Evolutionary conservation across 331 rosid species (phyloP), one percentile per base, ranked within the genome.

Genomic region (Stylosanthes scabra): DNA sequence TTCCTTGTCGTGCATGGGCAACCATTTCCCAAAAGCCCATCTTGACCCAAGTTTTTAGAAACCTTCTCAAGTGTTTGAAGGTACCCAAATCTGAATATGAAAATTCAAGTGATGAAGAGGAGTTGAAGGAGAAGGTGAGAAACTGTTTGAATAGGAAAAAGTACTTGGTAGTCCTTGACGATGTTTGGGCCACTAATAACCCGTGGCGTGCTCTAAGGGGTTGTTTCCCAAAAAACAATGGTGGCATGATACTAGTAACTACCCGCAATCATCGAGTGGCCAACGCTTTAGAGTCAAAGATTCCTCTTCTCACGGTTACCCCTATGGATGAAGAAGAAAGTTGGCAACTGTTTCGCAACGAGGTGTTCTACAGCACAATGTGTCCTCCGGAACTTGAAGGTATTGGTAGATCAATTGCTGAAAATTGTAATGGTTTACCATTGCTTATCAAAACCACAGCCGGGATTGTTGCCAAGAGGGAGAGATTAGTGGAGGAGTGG

Each of bases 401-500:
- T 3, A 2, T 12, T 29, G 84, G 80, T 6, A 62, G 2, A 31
- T 28, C 34, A 9, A 76, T 80, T 20, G 82, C 13, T 0, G 13
- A 13, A 10, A 13, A 9, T 8, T 83, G 84, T 12, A n/a, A 47
- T 0, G 87, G 87, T 5, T 50, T 83, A 42, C 87, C 87, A 29
- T 71, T 79, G 2, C 64, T 78, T 11, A 68, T 83, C 13, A 59
- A 68, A 1, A 52, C 68, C 9, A 59, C 72, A 10, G 82, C 84
- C 0, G 82, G 82, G 1, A 68, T 83, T 15, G 34, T 80, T 2
- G 25, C 50, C 12, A 49, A 47, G 1, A 56, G 67, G 31, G 61
- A 20, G 20, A 59, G 10, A 9, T 28, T 58, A 1, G 4, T 27
- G 0, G 29, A 0, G 3, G 76, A 40, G 4, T 71, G 79, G 85